These are phyloP conservation scores for Sclerotinia glacialis DNA, from an alignment of 2,329 filamentous ascomycete genomes.

Conservation along the genomic window DNA sequence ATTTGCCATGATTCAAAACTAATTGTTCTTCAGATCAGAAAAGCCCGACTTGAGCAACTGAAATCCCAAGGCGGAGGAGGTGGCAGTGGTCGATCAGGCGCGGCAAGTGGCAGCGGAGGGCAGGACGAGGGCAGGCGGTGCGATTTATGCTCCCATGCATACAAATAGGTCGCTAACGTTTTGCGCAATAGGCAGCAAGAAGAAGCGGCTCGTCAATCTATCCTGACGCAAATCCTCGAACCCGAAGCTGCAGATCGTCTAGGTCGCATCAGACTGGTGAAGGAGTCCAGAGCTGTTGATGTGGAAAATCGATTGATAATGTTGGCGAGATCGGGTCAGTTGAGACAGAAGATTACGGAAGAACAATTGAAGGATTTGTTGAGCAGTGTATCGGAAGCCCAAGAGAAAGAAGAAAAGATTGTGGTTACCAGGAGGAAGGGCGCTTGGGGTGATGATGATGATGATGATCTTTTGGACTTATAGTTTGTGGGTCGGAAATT, in stretches of 20 bases:
- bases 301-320: constrained; percentile 91
- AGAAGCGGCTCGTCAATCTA: constrained; percentile 69
- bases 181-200: constrained; percentile 45
- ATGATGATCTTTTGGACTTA: constrained; percentile 67
- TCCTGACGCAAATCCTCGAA: constrained; percentile 89
- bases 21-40: constrained; percentile 64
- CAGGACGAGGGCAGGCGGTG: constrained; percentile 66
- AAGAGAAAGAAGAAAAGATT: constrained; percentile 78
- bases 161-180: constrained; percentile 26
- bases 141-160: constrained; percentile 34
- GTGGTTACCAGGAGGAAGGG: constrained; percentile 78
- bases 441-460: constrained; percentile 84
- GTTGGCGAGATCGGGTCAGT: constrained; percentile 83
- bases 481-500: neutral
- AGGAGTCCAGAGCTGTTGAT: constrained; percentile 83
- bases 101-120: constrained; percentile 45
- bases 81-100: constrained; percentile 47
- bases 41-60: constrained; percentile 89
- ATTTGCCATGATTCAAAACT: neutral
- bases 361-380: constrained; percentile 90
- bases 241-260: constrained; percentile 91
- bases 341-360: constrained; percentile 85
- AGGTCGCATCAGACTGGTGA: constrained; percentile 91
- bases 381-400: constrained; percentile 76
- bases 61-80: constrained; percentile 65